phyloP scores from a whole-genome alignment of 352 stramenopile species.

The Phytophthora cactorum region DNA sequence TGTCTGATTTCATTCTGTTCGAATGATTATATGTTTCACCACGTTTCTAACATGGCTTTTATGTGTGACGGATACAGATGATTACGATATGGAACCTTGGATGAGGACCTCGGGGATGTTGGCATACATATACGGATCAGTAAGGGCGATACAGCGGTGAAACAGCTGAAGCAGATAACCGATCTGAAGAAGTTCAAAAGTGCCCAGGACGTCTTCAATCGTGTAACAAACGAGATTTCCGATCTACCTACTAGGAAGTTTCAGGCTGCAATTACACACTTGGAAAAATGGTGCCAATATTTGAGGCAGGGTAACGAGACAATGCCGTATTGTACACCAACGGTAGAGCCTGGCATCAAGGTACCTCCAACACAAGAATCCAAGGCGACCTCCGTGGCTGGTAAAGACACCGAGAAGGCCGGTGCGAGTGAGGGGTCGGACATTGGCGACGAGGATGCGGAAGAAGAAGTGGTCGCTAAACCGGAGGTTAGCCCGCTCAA shows the following conservation, averaged over 20 bases:
- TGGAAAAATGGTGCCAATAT: no score
- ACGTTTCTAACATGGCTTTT: no score
- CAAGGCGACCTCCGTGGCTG: no score
- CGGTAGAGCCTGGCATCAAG: no score
- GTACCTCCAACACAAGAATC: no score
- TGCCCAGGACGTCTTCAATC: not conserved
- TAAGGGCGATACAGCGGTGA: not conserved
- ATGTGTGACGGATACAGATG: not conserved
- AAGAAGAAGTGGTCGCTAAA: not conserved
- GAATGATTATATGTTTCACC: no score
- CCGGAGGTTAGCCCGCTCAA: not conserved
- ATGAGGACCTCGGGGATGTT: not conserved
- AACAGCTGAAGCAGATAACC: not conserved
- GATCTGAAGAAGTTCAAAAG: not conserved
- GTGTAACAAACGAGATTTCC: not conserved
- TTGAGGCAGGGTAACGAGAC: no score
- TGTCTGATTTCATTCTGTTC: no score
- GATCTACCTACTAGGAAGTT: not conserved
- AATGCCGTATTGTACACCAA: no score
- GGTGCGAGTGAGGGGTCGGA: no score
- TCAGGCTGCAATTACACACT: not conserved
- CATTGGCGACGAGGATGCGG: no score
- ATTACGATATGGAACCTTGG: not conserved
- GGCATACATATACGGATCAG: not conserved
- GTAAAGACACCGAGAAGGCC: no score